phyloP scores from a whole-genome alignment of 1,284 basidiomycete species.

The Ustilago xerochloae region DNA sequence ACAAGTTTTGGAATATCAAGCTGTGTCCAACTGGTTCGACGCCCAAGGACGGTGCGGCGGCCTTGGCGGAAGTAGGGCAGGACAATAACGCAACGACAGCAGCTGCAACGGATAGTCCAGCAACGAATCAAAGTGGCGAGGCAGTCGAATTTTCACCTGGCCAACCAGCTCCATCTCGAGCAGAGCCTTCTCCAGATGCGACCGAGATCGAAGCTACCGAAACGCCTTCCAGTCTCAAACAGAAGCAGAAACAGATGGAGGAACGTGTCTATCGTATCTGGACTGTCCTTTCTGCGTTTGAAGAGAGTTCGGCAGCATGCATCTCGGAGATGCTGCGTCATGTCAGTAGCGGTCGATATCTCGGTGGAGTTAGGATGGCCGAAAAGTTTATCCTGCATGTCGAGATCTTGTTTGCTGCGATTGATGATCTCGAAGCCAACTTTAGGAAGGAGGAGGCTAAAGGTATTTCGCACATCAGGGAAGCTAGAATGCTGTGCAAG shows the following conservation, averaged over 20 bases:
- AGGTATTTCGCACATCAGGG: slow-evolving; percentile 93
- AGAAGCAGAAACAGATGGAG: slow-evolving; percentile 94
- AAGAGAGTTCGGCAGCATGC: slow-evolving; percentile 98
- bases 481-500: slow-evolving; percentile 97
- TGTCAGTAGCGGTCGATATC: slow-evolving; percentile 94
- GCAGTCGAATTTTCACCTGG: slow-evolving; percentile 33
- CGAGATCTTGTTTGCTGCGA: slow-evolving; percentile 95
- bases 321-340: slow-evolving; percentile 97
- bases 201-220: slow-evolving; percentile 77
- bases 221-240: slow-evolving; percentile 84
- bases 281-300: slow-evolving; percentile 98
- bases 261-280: slow-evolving; percentile 98
- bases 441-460: slow-evolving; percentile 80
- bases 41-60: slow-evolving; percentile 49
- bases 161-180: slow-evolving; percentile 36
- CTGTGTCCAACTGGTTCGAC: slow-evolving; percentile 71
- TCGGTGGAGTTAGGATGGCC: slow-evolving; percentile 96
- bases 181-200: slow-evolving; percentile 51
- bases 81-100: no score
- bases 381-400: slow-evolving; percentile 99
- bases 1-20: slow-evolving; percentile 99
- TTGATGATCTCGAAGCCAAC: slow-evolving; percentile 93
- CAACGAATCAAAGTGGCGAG: slow-evolving; percentile 15
- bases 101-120: slow-evolving; percentile 9
- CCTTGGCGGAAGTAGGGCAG: slow-evolving; percentile 16